Percentiles rank a stretch among this genome's conserved stretches.
phyloP scores from a whole-genome alignment of 2,329 filamentous ascomycete genomes.

The Plenodomus tracheiphilus region DNA sequence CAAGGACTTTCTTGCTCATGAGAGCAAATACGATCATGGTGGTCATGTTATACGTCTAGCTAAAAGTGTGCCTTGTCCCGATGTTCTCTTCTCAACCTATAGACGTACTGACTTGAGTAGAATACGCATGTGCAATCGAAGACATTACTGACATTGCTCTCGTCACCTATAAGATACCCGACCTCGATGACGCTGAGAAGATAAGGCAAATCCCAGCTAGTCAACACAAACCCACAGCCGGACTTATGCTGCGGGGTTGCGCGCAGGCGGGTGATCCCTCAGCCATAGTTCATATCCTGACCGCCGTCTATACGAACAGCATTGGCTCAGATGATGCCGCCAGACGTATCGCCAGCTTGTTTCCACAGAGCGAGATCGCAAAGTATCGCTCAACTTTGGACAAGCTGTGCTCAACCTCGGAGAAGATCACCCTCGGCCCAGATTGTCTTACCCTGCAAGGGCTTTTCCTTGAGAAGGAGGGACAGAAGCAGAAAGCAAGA shows the following conservation, averaged over 20 bases:
- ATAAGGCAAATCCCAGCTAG: slow-evolving; percentile 28
- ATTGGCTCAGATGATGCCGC: slow-evolving; percentile 8
- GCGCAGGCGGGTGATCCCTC: slow-evolving; percentile 30
- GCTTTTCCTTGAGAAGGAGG: slow-evolving; percentile 33
- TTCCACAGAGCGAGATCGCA: slow-evolving; percentile 21
- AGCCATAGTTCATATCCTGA: slow-evolving; percentile 34
- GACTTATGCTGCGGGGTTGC: slow-evolving; percentile 31
- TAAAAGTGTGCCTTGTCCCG: slow-evolving; percentile 18
- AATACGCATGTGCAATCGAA: slow-evolving; percentile 24
- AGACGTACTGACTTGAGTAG: slow-evolving; percentile 20
- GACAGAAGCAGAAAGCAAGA: slow-evolving; percentile 23
- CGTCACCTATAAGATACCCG: slow-evolving; percentile 28
- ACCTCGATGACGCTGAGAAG: slow-evolving; percentile 21
- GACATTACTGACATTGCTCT: slow-evolving; percentile 33
- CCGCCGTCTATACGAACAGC: slow-evolving; percentile 24
- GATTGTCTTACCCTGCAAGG: slow-evolving; percentile 36
- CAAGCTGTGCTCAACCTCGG: slow-evolving; percentile 18
- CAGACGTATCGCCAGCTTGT: slow-evolving; percentile 19
- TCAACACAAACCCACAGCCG: slow-evolving; percentile 22
- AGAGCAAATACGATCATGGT: slow-evolving; percentile 20
- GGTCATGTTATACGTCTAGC: slow-evolving; percentile 20
- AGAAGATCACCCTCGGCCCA: slow-evolving; percentile 17
- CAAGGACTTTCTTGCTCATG: slow-evolving; percentile 26
- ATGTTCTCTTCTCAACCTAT: neutral
- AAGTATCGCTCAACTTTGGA: slow-evolving; percentile 22